Evolutionary conservation across 2,329 filamentous ascomycete species (phyloP).

Genomic region (Aspergillus sp.): DNA sequence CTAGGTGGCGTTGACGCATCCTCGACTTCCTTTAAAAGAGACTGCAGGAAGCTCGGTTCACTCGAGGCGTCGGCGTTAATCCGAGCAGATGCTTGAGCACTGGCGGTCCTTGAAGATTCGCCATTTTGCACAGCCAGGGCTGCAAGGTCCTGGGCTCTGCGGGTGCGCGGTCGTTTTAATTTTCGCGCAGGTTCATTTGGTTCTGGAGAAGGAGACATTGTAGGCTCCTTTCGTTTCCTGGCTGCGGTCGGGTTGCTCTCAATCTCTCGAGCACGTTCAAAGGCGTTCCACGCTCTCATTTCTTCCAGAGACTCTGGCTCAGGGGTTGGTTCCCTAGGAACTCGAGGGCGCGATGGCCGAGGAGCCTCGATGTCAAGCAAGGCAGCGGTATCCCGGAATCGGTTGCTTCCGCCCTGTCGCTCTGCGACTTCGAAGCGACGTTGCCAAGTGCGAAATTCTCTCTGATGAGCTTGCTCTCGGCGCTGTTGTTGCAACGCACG

Average conservation of each 20-base stretch:
- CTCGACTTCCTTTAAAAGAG: conserved; percentile 85
- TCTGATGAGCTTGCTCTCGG: conserved; percentile 51
- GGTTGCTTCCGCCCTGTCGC: conserved; percentile 71
- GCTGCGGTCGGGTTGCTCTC: conserved; percentile 52
- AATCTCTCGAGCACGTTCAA: conserved; percentile 78
- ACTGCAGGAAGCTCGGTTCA: conserved; percentile 79
- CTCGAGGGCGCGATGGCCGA: conserved; percentile 43
- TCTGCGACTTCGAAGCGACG: conserved; percentile 79
- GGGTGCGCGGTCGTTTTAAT: conserved; percentile 81
- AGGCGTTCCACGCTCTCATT: conserved; percentile 81
- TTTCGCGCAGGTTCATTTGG: conserved; percentile 73
- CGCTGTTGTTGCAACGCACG: conserved; percentile 57
- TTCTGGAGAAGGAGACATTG: conserved; percentile 75
- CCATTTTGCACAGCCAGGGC: conserved; percentile 46
- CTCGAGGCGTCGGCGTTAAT: conserved; percentile 41
- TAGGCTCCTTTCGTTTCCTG: conserved; percentile 53
- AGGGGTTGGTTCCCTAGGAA: conserved; percentile 43
- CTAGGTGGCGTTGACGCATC: conserved; percentile 41
- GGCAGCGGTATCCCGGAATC: conserved; percentile 69
- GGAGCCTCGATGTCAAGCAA: conserved; percentile 53
- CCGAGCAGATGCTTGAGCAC: conserved; percentile 32
- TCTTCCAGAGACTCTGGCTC: conserved; percentile 77
- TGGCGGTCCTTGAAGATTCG: conserved; percentile 39
- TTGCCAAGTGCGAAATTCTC: conserved; percentile 72
- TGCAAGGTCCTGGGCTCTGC: conserved; percentile 59